Evolutionary conservation across 2,329 filamentous ascomycete species (phyloP).

Genomic region (Fusarium clavum): DNA sequence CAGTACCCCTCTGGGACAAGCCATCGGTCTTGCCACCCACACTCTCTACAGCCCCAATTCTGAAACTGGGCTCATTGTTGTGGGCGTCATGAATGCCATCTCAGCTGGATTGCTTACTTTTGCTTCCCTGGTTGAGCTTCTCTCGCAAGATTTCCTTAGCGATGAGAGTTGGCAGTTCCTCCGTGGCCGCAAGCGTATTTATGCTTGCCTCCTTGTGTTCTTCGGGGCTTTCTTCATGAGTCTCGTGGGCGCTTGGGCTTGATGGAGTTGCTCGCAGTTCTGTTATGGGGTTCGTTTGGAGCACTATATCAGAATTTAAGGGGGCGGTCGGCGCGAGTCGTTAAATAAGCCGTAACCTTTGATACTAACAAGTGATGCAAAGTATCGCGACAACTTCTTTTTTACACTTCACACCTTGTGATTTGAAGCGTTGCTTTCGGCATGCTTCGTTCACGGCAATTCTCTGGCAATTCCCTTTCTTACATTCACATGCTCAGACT

Average conservation of each 20-base stretch:
- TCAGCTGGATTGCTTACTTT: slow-evolving; percentile 78
- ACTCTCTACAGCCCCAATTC: slow-evolving; percentile 76
- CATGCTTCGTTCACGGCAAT: not conserved
- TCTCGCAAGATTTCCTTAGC: slow-evolving; percentile 77
- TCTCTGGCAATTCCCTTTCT: not conserved
- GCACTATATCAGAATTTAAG: not conserved
- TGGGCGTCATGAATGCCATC: slow-evolving; percentile 80
- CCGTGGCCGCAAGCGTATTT: slow-evolving; percentile 63
- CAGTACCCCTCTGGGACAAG: slow-evolving; percentile 78
- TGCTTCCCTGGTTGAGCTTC: slow-evolving; percentile 76
- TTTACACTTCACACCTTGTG: not conserved
- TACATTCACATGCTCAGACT: not conserved
- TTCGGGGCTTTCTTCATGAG: slow-evolving; percentile 71
- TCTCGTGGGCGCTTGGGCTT: slow-evolving; percentile 73
- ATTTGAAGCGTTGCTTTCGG: not conserved
- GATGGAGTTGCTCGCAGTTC: slow-evolving; percentile 24
- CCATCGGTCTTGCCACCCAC: slow-evolving; percentile 76
- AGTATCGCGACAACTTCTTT: not conserved
- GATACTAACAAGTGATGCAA: not conserved
- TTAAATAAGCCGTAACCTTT: not conserved
- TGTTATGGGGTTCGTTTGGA: not conserved
- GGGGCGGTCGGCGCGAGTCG: not conserved
- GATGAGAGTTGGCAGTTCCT: slow-evolving; percentile 71
- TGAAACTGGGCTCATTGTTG: slow-evolving; percentile 73
- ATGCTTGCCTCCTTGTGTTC: slow-evolving; percentile 68